Conservation (phyloP, 2,329 filamentous ascomycete genomes). For the Basipetospora sp. region DNA sequence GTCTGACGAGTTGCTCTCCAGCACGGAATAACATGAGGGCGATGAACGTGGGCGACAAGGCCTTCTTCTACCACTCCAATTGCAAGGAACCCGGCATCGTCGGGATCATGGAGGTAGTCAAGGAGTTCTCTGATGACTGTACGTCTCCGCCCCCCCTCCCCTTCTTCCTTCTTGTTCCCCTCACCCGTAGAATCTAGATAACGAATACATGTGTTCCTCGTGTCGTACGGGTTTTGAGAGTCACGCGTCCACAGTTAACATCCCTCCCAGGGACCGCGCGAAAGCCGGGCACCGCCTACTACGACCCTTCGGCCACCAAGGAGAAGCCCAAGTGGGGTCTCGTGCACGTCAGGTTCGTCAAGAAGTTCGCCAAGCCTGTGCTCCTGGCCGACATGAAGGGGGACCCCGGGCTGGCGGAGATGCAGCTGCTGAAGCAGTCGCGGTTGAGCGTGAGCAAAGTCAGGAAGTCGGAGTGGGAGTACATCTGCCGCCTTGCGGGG, state of each 20-base stretch:
- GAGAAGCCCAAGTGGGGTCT: slow-evolving; percentile 57
- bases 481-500: slow-evolving; percentile 29
- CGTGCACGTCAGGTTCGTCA: slow-evolving; percentile 75
- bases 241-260: too few species aligned
- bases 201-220: too few species aligned
- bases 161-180: not conserved
- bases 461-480: slow-evolving; percentile 47
- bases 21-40: slow-evolving; percentile 79
- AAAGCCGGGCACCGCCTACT: slow-evolving; percentile 47
- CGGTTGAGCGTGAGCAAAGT: slow-evolving; percentile 69
- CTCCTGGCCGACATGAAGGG: slow-evolving; percentile 57
- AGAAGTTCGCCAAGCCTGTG: slow-evolving; percentile 62
- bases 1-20: slow-evolving; percentile 8
- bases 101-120: slow-evolving; percentile 77
- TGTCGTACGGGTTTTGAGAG: too few species aligned
- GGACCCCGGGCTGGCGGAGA: slow-evolving; percentile 46
- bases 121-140: slow-evolving; percentile 70
- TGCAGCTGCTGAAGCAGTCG: slow-evolving; percentile 74
- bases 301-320: slow-evolving; percentile 56
- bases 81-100: slow-evolving; percentile 80
- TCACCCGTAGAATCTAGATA: too few species aligned
- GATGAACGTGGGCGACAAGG: slow-evolving; percentile 83
- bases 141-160: slow-evolving; percentile 17
- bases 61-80: slow-evolving; percentile 95
- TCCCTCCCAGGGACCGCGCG: slow-evolving; percentile 17